Evolutionary conservation across 2,329 filamentous ascomycete genomes (phyloP), one percentile per base, ranked within the genome.

Genomic region (Xylaria sp.): DNA sequence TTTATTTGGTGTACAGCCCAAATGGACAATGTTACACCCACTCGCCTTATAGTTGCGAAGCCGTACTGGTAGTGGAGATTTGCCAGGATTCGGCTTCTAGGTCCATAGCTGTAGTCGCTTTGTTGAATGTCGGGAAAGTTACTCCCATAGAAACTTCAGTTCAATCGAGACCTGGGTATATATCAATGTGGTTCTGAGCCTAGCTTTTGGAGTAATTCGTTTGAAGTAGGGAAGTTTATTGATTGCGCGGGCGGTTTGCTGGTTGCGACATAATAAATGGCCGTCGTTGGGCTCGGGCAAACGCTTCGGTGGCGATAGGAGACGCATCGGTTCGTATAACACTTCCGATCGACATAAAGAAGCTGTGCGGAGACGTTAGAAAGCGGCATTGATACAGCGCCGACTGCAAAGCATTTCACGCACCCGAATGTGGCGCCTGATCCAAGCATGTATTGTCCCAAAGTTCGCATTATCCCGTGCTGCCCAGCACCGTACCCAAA

Each of bases 291-390:
- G 90, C 86, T 71, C 85, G 84, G 63, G 85, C 83, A 76, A 93
- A 96, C 53, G 90, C 85, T 70, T 92, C 84, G 63, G 86, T 81
- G 54, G 88, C 79, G 66, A 90, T 87, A 37, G 89, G 86, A 40
- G 91, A 90, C 61, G 90, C 86, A 66, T 99, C 94, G 56, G 91
- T 92, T 70, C 94, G 89, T 68, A 99, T 97, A 41, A 96, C 92
- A 66, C 91, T 96, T 64, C 94, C 94, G 65, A 99, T 96, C 53
- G 91, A 93, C 94, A 99, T 99, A 82, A 99, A 99, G 78, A 97
- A 97, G 20, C 84, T 87, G 60, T 16, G 39, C 62, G 56, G 39
- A n/a, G 18, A 9, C 44, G 62, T 50, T 18, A 18, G 48, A 37
- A 37, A 34, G 29, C n/a, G 17, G 38, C 17, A 19, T n/a, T 21